Conservation (phyloP, 805 yeast species). For the Ogataea henricii region DNA sequence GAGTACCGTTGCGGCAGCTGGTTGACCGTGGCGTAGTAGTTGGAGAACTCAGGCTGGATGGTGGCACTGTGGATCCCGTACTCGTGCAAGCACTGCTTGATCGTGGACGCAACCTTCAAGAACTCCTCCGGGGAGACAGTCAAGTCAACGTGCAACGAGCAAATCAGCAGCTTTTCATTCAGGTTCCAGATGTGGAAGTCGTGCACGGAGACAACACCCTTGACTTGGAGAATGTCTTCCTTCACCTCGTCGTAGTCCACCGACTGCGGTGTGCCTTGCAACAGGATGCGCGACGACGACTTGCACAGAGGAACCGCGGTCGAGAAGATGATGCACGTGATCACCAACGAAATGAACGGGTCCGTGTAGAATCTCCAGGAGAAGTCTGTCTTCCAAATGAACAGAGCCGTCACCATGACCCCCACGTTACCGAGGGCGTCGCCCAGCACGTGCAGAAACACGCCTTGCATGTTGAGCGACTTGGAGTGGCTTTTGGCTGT, state of each 20-base stretch:
- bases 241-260: conserved; percentile 76
- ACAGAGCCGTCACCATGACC: conserved; percentile 83
- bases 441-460: conserved; percentile 90
- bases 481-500: conserved; percentile 36
- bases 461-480: conserved; percentile 97
- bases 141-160: conserved; percentile 85
- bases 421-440: conserved; percentile 96
- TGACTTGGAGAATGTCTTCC: conserved; percentile 62
- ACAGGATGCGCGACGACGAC: conserved; percentile 79
- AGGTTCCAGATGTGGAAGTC: conserved; percentile 97
- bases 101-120: conserved; percentile 67
- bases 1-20: conserved; percentile 34
- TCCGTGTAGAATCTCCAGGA: conserved; percentile 86
- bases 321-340: conserved; percentile 85
- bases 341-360: conserved; percentile 81
- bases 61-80: conserved; percentile 92
- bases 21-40: conserved; percentile 33
- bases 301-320: conserved; percentile 89
- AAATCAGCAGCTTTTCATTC: conserved; percentile 82
- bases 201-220: conserved; percentile 82
- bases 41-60: conserved; percentile 88
- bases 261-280: conserved; percentile 91
- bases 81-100: conserved; percentile 75
- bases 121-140: conserved; percentile 65
- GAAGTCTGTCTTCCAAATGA: conserved; percentile 92